phyloP scores from a whole-genome alignment of 2,329 filamentous ascomycete species.

The Calonectria pseudoturangicola region DNA sequence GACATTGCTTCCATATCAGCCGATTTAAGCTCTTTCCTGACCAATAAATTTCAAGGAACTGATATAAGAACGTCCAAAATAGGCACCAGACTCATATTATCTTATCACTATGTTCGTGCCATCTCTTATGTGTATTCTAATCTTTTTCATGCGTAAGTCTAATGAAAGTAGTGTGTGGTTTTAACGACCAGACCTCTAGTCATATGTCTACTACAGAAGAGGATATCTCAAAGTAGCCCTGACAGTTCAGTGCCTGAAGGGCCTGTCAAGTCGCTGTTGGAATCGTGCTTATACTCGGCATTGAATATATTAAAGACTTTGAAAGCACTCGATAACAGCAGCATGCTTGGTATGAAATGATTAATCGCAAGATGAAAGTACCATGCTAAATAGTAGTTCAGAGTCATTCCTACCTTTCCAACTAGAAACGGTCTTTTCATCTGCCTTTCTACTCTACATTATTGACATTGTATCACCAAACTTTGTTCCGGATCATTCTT shows the following conservation, averaged over 20 bases:
- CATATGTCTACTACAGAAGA: constrained; percentile 13
- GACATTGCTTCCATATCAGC: not conserved
- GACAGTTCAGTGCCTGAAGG: constrained; percentile 7
- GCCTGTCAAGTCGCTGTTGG: constrained; percentile 16
- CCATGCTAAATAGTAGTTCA: not conserved
- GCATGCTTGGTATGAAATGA: constrained; percentile 10
- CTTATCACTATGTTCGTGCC: constrained; percentile 20
- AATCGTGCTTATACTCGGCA: constrained; percentile 20
- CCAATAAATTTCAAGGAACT: not conserved
- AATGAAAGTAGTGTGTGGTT: constrained; percentile 14
- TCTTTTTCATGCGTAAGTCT: not conserved
- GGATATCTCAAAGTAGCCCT: not conserved
- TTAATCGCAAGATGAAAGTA: not conserved
- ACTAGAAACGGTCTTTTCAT: constrained; percentile 23
- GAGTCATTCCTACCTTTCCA: constrained; percentile 29
- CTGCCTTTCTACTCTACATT: constrained; percentile 24
- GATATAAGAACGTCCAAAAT: constrained; percentile 20
- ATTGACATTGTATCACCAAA: constrained; percentile 18
- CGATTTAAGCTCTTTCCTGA: constrained; percentile 13
- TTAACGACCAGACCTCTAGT: constrained; percentile 29
- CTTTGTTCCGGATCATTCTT: constrained; percentile 7
- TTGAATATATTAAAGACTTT: constrained; percentile 28
- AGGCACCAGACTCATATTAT: constrained; percentile 21
- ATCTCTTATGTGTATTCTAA: not conserved
- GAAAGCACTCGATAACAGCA: constrained; percentile 8